Evolutionary conservation across 352 stramenopile species (phyloP).

Genomic region (Aphanomyces stellatus): DNA sequence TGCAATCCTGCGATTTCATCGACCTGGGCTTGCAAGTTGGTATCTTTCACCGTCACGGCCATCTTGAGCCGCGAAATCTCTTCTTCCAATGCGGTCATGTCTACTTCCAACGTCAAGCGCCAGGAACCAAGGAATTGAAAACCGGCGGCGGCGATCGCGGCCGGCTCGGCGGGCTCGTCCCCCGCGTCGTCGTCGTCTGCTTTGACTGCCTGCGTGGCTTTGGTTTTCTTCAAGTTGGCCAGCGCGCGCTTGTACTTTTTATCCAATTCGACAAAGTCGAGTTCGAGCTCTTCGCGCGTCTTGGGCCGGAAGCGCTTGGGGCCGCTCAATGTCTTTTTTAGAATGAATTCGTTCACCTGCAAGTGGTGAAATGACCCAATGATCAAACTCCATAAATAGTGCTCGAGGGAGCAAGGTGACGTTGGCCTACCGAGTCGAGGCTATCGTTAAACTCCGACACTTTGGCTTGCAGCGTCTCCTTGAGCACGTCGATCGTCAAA

Average conservation of each 20-base stretch:
- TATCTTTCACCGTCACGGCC: slow-evolving; percentile 40
- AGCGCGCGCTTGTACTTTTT: slow-evolving; percentile 62
- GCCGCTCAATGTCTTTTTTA: slow-evolving; percentile 68
- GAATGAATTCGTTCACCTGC: slow-evolving; percentile 78
- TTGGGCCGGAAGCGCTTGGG: slow-evolving; percentile 78
- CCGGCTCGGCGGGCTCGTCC: too few relatives aligned
- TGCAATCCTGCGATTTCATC: slow-evolving; percentile 53
- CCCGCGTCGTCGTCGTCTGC: too few relatives aligned
- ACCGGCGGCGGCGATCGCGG: too few relatives aligned
- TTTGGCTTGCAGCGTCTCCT: slow-evolving; percentile 61
- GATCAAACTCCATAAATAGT: slow-evolving; percentile 6
- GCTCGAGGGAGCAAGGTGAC: slow-evolving; percentile 16
- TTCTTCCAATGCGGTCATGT: slow-evolving; percentile 35
- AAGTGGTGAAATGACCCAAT: too few relatives aligned
- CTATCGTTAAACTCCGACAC: slow-evolving; percentile 53
- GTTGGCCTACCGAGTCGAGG: background rate
- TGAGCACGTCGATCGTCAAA: slow-evolving; percentile 77
- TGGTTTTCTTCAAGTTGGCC: slow-evolving; percentile 52
- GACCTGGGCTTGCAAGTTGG: slow-evolving; percentile 48
- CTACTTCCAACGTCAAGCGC: too few relatives aligned
- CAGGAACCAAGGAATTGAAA: too few relatives aligned
- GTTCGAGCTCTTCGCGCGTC: slow-evolving; percentile 79
- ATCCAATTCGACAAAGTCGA: slow-evolving; percentile 60
- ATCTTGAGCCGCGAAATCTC: slow-evolving; percentile 52
- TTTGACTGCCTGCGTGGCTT: background rate